Percentiles rank a stretch among this genome's conserved stretches.
phyloP scores from a whole-genome alignment of 2,329 filamentous ascomycete species.

The Hypoxylon sp. region DNA sequence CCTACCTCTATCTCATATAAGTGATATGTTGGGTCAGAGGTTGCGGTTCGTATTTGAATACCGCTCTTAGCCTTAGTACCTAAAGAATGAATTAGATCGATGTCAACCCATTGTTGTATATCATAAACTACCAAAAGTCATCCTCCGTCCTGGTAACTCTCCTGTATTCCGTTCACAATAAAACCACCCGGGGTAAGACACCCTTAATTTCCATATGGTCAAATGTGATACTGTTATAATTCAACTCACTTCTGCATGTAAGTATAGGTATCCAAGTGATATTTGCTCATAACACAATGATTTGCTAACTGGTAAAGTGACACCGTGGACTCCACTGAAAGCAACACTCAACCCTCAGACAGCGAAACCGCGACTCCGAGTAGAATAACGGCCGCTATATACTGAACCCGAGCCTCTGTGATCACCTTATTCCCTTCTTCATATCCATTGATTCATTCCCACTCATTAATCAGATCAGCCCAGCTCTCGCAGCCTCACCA shows the following conservation, averaged over 20 bases:
- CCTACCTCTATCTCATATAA: too few relatives aligned
- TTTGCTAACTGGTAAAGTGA: not conserved
- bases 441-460: not conserved
- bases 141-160: too few relatives aligned
- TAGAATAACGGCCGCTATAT: not conserved
- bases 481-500: conserved; percentile 73
- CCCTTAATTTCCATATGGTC: not conserved
- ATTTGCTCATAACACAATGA: not conserved
- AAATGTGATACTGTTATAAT: not conserved
- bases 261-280: not conserved
- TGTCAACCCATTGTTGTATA: too few relatives aligned
- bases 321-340: conserved; percentile 25
- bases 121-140: too few relatives aligned
- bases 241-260: not conserved
- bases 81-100: too few relatives aligned
- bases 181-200: too few relatives aligned
- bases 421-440: not conserved
- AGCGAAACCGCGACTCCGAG: not conserved
- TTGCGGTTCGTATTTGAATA: too few relatives aligned
- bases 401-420: not conserved
- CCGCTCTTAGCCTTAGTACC: too few relatives aligned
- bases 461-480: conserved; percentile 60
- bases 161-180: too few relatives aligned
- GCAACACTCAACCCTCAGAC: conserved; percentile 1
- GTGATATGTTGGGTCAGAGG: too few relatives aligned